phyloP scores from a whole-genome alignment of 2,329 filamentous ascomycete species.

The Diatrype stigma region DNA sequence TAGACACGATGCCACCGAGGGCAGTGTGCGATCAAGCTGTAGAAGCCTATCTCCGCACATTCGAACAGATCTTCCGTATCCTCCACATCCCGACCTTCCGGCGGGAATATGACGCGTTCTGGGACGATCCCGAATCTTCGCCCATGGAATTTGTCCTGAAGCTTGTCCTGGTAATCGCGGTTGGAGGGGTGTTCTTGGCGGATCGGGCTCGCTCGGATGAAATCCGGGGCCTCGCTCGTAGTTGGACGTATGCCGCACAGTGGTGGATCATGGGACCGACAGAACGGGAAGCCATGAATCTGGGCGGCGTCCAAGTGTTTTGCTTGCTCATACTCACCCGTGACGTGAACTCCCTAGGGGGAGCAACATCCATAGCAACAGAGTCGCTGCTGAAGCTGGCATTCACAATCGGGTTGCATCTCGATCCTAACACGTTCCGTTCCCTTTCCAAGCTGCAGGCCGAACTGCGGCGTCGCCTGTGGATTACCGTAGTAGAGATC shows the following conservation, averaged over 20 bases:
- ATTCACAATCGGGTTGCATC: slow-evolving; percentile 27
- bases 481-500: slow-evolving; percentile 25
- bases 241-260: slow-evolving; percentile 25
- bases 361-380: slow-evolving; percentile 21
- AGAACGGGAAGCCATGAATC: slow-evolving; percentile 17
- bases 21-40: slow-evolving; percentile 14
- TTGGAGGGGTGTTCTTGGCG: slow-evolving; percentile 19
- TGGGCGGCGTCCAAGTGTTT: slow-evolving; percentile 22
- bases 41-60: slow-evolving; percentile 19
- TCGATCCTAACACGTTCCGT: slow-evolving; percentile 19
- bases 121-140: slow-evolving; percentile 2
- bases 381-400: slow-evolving; percentile 26
- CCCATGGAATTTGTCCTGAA: slow-evolving; percentile 13
- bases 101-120: slow-evolving; percentile 16
- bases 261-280: slow-evolving; percentile 24
- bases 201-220: slow-evolving; percentile 10
- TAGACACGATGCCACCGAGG: slow-evolving; percentile 11
- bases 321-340: slow-evolving; percentile 21
- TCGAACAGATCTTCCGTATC: slow-evolving; percentile 20
- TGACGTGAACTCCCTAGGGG: slow-evolving; percentile 18
- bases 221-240: slow-evolving; percentile 18
- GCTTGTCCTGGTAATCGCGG: slow-evolving; percentile 20
- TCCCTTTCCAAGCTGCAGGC: slow-evolving; percentile 17
- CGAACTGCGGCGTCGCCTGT: slow-evolving; percentile 24
- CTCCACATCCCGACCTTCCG: slow-evolving; percentile 20